Evolutionary conservation across 768 basidiomycete genomes (phyloP), one percentile per base, ranked within the genome.

Genomic region (Kondoa subrosea): DNA sequence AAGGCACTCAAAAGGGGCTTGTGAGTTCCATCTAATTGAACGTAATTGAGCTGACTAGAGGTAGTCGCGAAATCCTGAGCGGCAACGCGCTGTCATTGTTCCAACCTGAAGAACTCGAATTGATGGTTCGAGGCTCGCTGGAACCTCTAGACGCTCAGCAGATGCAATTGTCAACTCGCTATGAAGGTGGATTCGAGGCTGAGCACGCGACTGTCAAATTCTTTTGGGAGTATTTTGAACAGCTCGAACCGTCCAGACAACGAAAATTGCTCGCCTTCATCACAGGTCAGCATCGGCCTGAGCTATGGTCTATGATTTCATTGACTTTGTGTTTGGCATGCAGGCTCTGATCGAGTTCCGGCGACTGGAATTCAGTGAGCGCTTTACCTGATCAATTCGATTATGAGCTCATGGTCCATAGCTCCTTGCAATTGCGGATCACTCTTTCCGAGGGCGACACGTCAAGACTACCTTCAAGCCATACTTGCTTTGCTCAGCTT

Each of bases 51-150:
- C 40, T 8, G 40, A 50, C 40, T 50, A 8, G n/a, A 50, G 12
- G 21, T 69, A 71, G 14, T 34, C 67, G 1, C 63, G 56, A 71
- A 34, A 70, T 72, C 14, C 65, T 66, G 17, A 56, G 57, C 1
- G 71, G 74, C 1, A 75, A 74, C 67, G 71, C 74, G 0, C 66
- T 75, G 27, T 67, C 68, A 0, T 69, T 75, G 8, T 68, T 75
- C 65, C 34, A 66, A 3, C 70, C 72, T 4, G 71, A 72, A 29
- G 74, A 75, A 64, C 66, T 75, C 57, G 74, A 74, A 62, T 69
- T 75, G 4, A 67, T 73, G 58, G 72, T 74, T 0, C 64, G 74
- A 16, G 74, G 74, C 0, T 68, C 68, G 30, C 57, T 66, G 4
- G 72, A 74, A 59, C 64, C 66, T 25, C 56, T 75, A 3, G 72